A percentile compares a stretch with the other conserved stretches of the same genome.
These are phyloP conservation scores for Lasiodiplodia citricola DNA, from an alignment of 2,329 filamentous ascomycete genomes.

Conservation along the genomic window DNA sequence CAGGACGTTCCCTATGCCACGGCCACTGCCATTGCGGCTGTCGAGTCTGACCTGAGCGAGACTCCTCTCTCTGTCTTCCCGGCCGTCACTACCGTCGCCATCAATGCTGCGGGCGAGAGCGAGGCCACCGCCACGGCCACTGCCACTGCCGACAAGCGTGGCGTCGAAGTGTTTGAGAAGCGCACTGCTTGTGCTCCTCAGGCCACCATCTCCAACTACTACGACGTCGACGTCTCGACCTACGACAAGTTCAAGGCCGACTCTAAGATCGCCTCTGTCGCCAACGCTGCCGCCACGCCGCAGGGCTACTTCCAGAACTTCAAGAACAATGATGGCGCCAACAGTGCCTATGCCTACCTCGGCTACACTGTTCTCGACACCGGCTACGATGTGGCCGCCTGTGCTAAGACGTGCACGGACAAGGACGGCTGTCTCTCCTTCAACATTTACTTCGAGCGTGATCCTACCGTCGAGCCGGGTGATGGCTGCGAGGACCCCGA, in stretches of 20 bases:
- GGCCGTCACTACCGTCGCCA: constrained; percentile 20
- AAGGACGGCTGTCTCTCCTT: constrained; percentile 30
- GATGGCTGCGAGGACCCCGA: constrained; percentile 30
- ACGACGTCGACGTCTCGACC: not conserved
- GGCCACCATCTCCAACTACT: constrained; percentile 20
- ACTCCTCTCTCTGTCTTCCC: constrained; percentile 26
- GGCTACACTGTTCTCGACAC: constrained; percentile 2
- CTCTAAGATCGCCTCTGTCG: not conserved
- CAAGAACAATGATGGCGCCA: not conserved
- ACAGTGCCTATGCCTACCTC: constrained; percentile 4
- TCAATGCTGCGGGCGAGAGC: constrained; percentile 27
- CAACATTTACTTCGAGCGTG: constrained; percentile 34
- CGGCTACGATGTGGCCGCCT: constrained; percentile 27
- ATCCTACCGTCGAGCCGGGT: constrained; percentile 28
- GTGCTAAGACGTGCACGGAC: constrained; percentile 25
- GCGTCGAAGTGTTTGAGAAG: constrained; percentile 12
- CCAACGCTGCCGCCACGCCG: not conserved
- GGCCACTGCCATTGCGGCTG: constrained; percentile 25
- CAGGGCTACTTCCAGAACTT: constrained; percentile 7
- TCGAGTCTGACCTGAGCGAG: constrained; percentile 8
- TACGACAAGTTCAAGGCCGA: not conserved
- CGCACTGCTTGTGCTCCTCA: constrained; percentile 28
- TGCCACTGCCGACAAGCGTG: constrained; percentile 25
- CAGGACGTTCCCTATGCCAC: constrained; percentile 23
- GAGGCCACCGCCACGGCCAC: constrained; percentile 2